These are phyloP conservation scores for Cantharellus anzutake DNA, from an alignment of 768 basidiomycete genomes.

Conservation along the genomic window DNA sequence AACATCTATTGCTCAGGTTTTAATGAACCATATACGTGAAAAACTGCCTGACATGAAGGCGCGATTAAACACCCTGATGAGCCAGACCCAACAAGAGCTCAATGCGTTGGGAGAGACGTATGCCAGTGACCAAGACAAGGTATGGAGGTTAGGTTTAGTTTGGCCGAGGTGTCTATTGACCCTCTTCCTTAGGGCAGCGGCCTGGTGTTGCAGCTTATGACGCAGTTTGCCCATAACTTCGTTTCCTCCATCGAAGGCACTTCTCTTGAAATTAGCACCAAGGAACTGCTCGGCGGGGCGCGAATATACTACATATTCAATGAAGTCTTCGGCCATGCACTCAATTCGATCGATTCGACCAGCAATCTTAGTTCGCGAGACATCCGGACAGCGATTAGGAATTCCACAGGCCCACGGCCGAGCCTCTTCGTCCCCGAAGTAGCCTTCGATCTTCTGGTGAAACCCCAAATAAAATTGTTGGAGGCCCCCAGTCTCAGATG, in stretches of 20 bases:
- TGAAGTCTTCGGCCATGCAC: conserved; percentile 87
- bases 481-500: conserved; percentile 90
- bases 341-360: conserved; percentile 78
- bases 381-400: conserved; percentile 94
- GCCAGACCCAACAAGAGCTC: conserved; percentile 95
- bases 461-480: conserved; percentile 92
- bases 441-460: conserved; percentile 91
- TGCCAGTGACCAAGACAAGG: conserved; percentile 68
- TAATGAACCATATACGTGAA: conserved; percentile 95
- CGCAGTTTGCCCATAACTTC: conserved; percentile 94
- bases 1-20: conserved; percentile 28
- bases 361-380: conserved; percentile 83
- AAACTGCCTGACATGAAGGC: conserved; percentile 99
- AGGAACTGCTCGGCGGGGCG: conserved; percentile 94
- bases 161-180: conserved; percentile 27
- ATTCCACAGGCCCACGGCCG: conserved; percentile 91
- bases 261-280: conserved; percentile 88
- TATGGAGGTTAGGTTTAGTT: conserved; percentile 8
- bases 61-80: conserved; percentile 90
- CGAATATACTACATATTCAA: conserved; percentile 99
- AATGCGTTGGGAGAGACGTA: conserved; percentile 91
- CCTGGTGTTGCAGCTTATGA: conserved; percentile 90
- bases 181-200: conserved; percentile 14
- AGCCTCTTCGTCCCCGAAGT: conserved; percentile 94
- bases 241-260: conserved; percentile 95